These are phyloP conservation scores for Melanomma pulvis-pyrius DNA, from an alignment of 495 filamentous ascomycete genomes.

Conservation along the genomic window DNA sequence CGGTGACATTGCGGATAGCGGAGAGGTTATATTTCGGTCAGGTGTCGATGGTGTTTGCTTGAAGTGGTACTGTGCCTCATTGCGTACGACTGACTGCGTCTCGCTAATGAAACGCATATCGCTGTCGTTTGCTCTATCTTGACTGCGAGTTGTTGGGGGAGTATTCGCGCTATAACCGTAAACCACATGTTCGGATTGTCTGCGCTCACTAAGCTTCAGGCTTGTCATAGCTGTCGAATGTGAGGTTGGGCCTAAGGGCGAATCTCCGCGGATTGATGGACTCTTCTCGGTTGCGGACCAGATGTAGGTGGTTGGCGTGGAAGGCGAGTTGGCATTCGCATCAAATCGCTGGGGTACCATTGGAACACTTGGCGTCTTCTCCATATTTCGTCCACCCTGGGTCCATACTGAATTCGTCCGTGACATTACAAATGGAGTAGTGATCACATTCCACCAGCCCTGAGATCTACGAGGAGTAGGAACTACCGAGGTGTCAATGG, in stretches of 20 bases:
- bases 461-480: conserved; percentile 61
- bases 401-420: conserved; percentile 39
- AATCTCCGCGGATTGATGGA: conserved; percentile 20
- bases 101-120: background rate
- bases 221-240: background rate
- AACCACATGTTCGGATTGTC: background rate
- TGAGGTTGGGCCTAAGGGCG: conserved; percentile 9
- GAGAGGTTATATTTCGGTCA: conserved; percentile 21
- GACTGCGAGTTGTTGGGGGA: background rate
- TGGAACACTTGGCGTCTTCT: conserved; percentile 32
- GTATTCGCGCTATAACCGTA: background rate
- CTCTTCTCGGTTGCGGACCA: conserved; percentile 39
- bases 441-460: conserved; percentile 89
- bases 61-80: background rate
- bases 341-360: conserved; percentile 27
- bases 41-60: background rate
- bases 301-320: conserved; percentile 30
- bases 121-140: background rate
- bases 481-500: conserved; percentile 16
- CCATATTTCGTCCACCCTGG: conserved; percentile 13
- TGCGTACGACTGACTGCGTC: background rate
- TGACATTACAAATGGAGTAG: conserved; percentile 67
- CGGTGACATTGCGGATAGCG: conserved; percentile 24
- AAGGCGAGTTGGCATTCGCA: conserved; percentile 3
- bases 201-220: background rate